Evolutionary conservation across 352 stramenopile species (phyloP), one percentile per base, ranked within the genome.

Genomic region (Pythium oligandrum): DNA sequence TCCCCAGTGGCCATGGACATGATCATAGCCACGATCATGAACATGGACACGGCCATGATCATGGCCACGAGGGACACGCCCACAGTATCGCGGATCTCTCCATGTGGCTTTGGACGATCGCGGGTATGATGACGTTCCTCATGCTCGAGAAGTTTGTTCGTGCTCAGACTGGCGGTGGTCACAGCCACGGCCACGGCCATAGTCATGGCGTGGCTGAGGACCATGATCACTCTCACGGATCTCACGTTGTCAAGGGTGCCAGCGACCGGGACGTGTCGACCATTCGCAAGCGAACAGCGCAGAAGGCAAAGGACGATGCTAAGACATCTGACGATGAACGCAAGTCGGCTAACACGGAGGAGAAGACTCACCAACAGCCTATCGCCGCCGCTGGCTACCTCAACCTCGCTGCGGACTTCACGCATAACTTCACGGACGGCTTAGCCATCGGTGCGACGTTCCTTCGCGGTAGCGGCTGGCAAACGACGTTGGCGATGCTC

Each of bases 381-480:
- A 89, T 91, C 56, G 78, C 82, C 3, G 81, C 86, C 10, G 82
- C 82, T n/a, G 90, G 84, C 1, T 96, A 93, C 59, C 61, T 97
- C 5, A 97, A 96, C 59, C 74, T 97, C 39, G 85, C 78, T 3
- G 88, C 86, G n/a, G 90, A 97, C 58, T 88, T 93, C 40, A 73
- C 90, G 49, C 90, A 97, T 64, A 97, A 96, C 65, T 98, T 98
- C 56, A 97, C 91, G 6, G 91, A 98, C 63, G 91, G 91, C 2
- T 73, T 98, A 38, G 90, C 90, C 3, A 97, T 98, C 68, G 92
- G 92, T 40, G 88, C 90, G 26, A 95, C 87, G 12, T 97, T 96
- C 73, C 55, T 84, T 47, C 74, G 70, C 17, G 80, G 70, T 44
- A 94, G 61, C 61, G 87, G 70, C 45, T 93, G 71, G 86, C 83